Evolutionary conservation across 2,329 filamentous ascomycete species (phyloP), one percentile per base, ranked within the genome.

Genomic region (Alternaria ventricosa): DNA sequence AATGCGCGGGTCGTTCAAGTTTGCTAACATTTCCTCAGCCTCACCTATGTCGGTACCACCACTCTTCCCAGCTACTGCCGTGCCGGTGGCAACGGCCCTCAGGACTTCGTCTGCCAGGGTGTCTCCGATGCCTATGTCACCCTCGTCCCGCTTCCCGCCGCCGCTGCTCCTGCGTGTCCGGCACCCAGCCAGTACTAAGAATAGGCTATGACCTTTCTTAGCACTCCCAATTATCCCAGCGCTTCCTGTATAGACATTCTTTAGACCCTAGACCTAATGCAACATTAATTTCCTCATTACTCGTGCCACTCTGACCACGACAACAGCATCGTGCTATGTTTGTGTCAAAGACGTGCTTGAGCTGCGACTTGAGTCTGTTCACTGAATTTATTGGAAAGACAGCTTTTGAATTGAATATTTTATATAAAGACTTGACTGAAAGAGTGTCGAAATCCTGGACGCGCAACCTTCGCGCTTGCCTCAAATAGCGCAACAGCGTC

Each of bases 91-190:
- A 56, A 50, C 23, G 64, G 67, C 3, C 47, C 88, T 23, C 83
- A 89, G 64, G 84, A 87, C 53, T 85, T 95, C 75, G 93, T 97
- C 73, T 84, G 91, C 70, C 87, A 90, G 49, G 94, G 94, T 68
- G 86, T 96, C 59, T 82, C 80, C 44, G 87, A 87, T 68, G 86
- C 88, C 63, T 72, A 69, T 50, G 88, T 90, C 33, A 63, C 66
- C 10, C 59, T 71, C 23, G 68, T 70, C 2, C 62, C 65, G 25
- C 63, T 56, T 36, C 61, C 68, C 28, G 22, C 33, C 6, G 20
- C 20, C 49, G 28, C 36, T 15, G 36, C 36, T 9, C 36, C 36
- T 41, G 36, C n/a, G n/a, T 41, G 36, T n/a, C 36, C 36, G 9
- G 36, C 36, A 41, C 36, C 36, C 36, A 41, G 36, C 36, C 36